Conservation (phyloP, 352 stramenopile genomes). For the Phytophthora boehmeriae region DNA sequence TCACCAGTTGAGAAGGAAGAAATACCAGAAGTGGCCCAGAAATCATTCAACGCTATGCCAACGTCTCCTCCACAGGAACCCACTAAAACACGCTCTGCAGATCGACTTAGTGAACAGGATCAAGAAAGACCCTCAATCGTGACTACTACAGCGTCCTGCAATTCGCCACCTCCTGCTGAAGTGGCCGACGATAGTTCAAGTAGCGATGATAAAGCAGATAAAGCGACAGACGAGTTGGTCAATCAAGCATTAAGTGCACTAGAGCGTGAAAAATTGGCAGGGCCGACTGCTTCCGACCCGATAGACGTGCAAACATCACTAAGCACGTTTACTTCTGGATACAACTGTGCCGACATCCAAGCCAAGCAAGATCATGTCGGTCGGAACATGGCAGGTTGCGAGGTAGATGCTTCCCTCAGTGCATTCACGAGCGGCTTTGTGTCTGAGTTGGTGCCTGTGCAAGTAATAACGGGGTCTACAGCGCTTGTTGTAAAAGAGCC, state of each 20-base stretch:
- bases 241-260: slow-evolving; percentile 34
- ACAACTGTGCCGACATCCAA: slow-evolving; percentile 8
- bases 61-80: background rate
- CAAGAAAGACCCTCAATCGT: background rate
- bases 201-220: slow-evolving; percentile 9
- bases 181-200: background rate
- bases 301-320: slow-evolving; percentile 15
- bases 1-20: background rate
- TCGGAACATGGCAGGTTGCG: background rate
- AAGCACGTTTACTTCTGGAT: slow-evolving; percentile 11
- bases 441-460: slow-evolving; percentile 2
- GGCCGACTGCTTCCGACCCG: slow-evolving; percentile 2
- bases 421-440: slow-evolving; percentile 50
- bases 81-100: background rate
- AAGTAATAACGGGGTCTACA: background rate
- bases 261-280: slow-evolving; percentile 32
- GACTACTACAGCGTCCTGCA: no score
- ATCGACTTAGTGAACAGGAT: background rate
- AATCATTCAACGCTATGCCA: slow-evolving; percentile 44
- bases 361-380: background rate
- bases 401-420: slow-evolving; percentile 45
- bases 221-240: slow-evolving; percentile 23
- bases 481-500: background rate
- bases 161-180: background rate
- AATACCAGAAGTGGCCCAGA: slow-evolving; percentile 28